Conservation (phyloP, 2,329 filamentous ascomycete genomes). For the Paecilomyces sp. region DNA sequence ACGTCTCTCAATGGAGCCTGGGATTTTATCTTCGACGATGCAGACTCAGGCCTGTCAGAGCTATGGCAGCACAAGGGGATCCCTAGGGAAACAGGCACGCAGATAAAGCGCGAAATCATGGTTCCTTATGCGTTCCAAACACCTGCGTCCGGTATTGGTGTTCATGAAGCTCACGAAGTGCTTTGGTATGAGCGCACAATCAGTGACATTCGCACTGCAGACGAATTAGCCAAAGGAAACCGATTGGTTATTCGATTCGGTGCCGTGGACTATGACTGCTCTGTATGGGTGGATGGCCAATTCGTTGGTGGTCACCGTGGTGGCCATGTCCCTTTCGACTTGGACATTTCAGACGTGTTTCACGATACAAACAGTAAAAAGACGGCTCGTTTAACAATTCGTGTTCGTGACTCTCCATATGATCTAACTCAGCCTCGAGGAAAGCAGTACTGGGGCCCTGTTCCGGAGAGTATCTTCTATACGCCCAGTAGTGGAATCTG, state of each 20-base stretch:
- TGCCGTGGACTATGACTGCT: constrained; percentile 45
- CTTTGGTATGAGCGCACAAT: constrained; percentile 58
- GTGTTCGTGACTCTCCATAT: constrained; percentile 57
- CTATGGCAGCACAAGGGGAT: constrained; percentile 50
- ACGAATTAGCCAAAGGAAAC: constrained; percentile 35
- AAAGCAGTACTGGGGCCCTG: constrained; percentile 58
- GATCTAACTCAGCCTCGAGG: constrained; percentile 60
- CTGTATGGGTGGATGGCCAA: constrained; percentile 51
- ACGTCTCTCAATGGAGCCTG: constrained; percentile 55
- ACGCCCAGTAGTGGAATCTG: constrained; percentile 66
- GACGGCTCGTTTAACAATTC: constrained; percentile 43
- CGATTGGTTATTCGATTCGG: constrained; percentile 41
- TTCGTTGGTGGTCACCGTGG: constrained; percentile 48
- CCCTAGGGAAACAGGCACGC: constrained; percentile 30
- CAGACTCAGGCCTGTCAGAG: constrained; percentile 48
- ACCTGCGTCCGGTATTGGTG: constrained; percentile 55
- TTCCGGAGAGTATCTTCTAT: constrained; percentile 57
- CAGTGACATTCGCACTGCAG: constrained; percentile 40
- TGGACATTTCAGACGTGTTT: constrained; percentile 48
- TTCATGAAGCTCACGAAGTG: constrained; percentile 58
- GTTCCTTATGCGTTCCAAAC: constrained; percentile 62
- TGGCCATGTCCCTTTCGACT: constrained; percentile 55
- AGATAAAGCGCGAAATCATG: constrained; percentile 46
- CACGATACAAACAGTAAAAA: constrained; percentile 3
- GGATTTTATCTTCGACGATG: constrained; percentile 60